Evolutionary conservation across 345 rosid genomes (phyloP).

Genomic region (Stellera chamaejasme): DNA sequence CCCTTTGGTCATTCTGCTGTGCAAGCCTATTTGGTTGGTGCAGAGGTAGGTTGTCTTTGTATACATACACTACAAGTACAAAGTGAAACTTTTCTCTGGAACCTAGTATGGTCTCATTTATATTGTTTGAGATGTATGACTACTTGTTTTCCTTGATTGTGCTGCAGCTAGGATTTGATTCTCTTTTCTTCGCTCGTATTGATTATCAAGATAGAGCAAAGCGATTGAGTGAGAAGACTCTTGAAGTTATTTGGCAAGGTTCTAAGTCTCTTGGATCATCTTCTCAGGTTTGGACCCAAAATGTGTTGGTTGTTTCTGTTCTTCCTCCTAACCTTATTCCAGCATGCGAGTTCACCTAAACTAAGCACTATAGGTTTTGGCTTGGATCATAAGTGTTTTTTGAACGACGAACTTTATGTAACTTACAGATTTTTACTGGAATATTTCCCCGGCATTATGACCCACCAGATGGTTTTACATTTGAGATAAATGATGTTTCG

Average conservation of each 20-base stretch:
- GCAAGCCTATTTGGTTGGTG: slow-evolving; percentile 89
- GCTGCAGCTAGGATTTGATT: slow-evolving; percentile 86
- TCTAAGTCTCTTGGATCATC: slow-evolving; percentile 86
- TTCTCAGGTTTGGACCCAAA: slow-evolving; percentile 53
- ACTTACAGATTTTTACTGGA: slow-evolving; percentile 80
- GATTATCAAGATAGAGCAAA: slow-evolving; percentile 95
- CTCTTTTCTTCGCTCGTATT: slow-evolving; percentile 88
- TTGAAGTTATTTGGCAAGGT: slow-evolving; percentile 92
- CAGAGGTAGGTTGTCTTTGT: slow-evolving; percentile 51
- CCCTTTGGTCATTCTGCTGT: slow-evolving; percentile 96
- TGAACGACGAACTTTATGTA: background rate
- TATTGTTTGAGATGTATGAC: slow-evolving; percentile 4
- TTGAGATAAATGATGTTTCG: slow-evolving; percentile 84
- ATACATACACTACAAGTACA: background rate
- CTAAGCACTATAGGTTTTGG: no score
- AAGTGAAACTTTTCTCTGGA: background rate
- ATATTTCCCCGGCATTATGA: slow-evolving; percentile 85
- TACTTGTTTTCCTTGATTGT: background rate
- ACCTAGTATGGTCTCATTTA: background rate
- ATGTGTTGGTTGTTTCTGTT: slow-evolving; percentile 8
- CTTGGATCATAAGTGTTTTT: no score
- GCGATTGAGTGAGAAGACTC: slow-evolving; percentile 66
- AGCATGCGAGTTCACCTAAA: no score
- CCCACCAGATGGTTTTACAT: slow-evolving; percentile 85
- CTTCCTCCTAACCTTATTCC: slow-evolving; percentile 2